A percentile compares a stretch with the other conserved stretches of the same genome.
Evolutionary conservation across 345 rosid genomes (phyloP).

Genomic region (Cardamine occulta): DNA sequence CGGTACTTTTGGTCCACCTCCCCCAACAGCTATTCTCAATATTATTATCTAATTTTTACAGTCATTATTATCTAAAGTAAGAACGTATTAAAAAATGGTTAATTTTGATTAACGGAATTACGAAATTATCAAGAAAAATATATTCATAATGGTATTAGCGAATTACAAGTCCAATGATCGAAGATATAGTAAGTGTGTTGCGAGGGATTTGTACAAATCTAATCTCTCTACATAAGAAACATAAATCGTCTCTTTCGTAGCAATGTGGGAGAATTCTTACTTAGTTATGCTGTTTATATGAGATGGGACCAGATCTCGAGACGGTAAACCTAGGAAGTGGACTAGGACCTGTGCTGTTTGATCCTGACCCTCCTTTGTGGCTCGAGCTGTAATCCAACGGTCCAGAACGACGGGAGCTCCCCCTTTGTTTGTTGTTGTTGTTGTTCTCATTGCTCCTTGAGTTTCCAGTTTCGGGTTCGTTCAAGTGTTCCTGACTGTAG

Average conservation of each 20-base stretch:
- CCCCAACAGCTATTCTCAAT: conserved; percentile 1
- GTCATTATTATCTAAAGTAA: not conserved
- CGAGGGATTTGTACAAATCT: conserved; percentile 39
- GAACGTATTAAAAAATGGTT: not conserved
- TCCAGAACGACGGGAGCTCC: conserved; percentile 81
- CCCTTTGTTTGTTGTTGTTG: conserved; percentile 46
- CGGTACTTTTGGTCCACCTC: conserved; percentile 13
- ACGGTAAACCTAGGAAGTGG: conserved; percentile 92
- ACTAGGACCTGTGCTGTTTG: conserved; percentile 82
- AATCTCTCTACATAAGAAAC: conserved; percentile 23
- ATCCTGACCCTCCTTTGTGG: conserved; percentile 78
- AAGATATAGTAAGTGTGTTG: conserved; percentile 13
- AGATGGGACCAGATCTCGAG: conserved; percentile 94
- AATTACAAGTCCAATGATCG: conserved; percentile 21
- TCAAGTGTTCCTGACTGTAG: conserved; percentile 63
- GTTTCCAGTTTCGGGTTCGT: conserved; percentile 57
- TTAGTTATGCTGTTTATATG: conserved; percentile 67
- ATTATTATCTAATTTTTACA: not conserved
- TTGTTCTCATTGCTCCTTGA: conserved; percentile 50
- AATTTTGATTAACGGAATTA: not conserved
- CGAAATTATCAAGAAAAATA: not conserved
- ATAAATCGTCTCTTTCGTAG: conserved; percentile 13
- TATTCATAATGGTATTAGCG: not conserved
- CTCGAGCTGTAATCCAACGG: conserved; percentile 88
- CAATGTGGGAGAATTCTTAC: conserved; percentile 16